phyloP scores from a whole-genome alignment of 768 basidiomycete genomes.

The Termitomyces sp. region DNA sequence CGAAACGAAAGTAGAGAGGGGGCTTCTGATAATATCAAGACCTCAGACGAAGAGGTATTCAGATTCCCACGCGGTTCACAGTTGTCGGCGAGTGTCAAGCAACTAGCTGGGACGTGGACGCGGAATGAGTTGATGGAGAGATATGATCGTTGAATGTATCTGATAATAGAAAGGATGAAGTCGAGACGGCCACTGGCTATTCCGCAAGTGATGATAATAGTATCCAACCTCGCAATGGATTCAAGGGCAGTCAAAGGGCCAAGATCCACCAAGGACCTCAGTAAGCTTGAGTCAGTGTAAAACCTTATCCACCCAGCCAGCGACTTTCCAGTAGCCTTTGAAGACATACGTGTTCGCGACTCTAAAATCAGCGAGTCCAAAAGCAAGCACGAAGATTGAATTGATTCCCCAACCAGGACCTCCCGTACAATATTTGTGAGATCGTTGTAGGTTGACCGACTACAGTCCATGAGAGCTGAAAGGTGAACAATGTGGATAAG shows the following conservation, averaged over 20 bases:
- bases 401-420: conserved; percentile 4
- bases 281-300: conserved; percentile 73
- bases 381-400: conserved; percentile 4
- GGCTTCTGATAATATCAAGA: conserved; percentile 40
- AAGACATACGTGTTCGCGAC: conserved; percentile 44
- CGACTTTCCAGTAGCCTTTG: conserved; percentile 27
- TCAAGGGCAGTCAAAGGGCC: conserved; percentile 27
- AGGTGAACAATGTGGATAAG: neutral
- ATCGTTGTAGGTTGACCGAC: conserved; percentile 1
- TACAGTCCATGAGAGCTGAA: conserved; percentile 9
- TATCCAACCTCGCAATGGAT: conserved; percentile 65
- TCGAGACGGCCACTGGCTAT: conserved; percentile 60
- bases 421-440: conserved; percentile 8
- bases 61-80: conserved; percentile 1
- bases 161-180: conserved; percentile 61
- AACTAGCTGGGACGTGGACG: neutral
- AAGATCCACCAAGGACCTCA: conserved; percentile 45
- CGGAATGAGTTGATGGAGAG: conserved; percentile 8
- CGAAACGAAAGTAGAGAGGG: conserved; percentile 63
- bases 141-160: conserved; percentile 46
- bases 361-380: conserved; percentile 40
- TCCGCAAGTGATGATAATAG: conserved; percentile 81
- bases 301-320: conserved; percentile 56
- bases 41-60: conserved; percentile 21
- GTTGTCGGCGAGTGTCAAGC: neutral